A percentile compares a stretch with the other conserved stretches of the same genome.
phyloP scores from a whole-genome alignment of 305 asterid genomes.

The Rubia balearica region DNA sequence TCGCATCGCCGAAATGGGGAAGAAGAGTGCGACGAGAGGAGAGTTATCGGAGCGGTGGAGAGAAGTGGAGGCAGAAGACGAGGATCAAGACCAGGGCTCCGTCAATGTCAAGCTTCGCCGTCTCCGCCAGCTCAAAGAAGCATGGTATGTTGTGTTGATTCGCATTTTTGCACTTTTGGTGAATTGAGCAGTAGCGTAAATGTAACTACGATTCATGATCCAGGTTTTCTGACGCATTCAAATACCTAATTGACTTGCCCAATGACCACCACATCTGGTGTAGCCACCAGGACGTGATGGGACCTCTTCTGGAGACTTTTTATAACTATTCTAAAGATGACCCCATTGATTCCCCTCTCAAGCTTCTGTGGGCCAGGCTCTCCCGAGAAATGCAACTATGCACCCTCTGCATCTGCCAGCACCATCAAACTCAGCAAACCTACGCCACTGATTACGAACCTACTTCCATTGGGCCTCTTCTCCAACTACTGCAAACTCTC shows the following conservation, averaged over 20 bases:
- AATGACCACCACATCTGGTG: slow-evolving; percentile 80
- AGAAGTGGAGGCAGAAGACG: slow-evolving; percentile 73
- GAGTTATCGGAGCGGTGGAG: slow-evolving; percentile 85
- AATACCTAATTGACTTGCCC: slow-evolving; percentile 58
- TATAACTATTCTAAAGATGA: slow-evolving; percentile 73
- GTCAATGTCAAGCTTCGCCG: slow-evolving; percentile 51
- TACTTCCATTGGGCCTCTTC: slow-evolving; percentile 73
- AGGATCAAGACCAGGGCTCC: slow-evolving; percentile 27
- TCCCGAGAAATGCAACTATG: slow-evolving; percentile 72
- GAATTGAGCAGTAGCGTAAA: too few relatives aligned
- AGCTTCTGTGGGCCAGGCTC: slow-evolving; percentile 63
- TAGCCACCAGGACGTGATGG: slow-evolving; percentile 81
- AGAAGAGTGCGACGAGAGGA: slow-evolving; percentile 40
- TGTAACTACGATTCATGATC: too few relatives aligned
- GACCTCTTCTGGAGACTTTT: slow-evolving; percentile 91
- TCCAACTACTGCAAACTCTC: slow-evolving; percentile 61
- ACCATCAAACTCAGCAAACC: slow-evolving; percentile 89
- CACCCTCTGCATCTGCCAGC: slow-evolving; percentile 79
- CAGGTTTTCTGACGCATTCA: slow-evolving; percentile 97
- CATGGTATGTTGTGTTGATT: slow-evolving; percentile 42
- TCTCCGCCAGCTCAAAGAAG: slow-evolving; percentile 73
- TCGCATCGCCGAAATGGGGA: slow-evolving; percentile 29
- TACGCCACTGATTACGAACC: slow-evolving; percentile 62
- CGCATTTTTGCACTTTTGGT: neutral
- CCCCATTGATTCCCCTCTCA: slow-evolving; percentile 65